Conservation (phyloP, 2,329 filamentous ascomycete genomes). For the Monosporascus sp. region DNA sequence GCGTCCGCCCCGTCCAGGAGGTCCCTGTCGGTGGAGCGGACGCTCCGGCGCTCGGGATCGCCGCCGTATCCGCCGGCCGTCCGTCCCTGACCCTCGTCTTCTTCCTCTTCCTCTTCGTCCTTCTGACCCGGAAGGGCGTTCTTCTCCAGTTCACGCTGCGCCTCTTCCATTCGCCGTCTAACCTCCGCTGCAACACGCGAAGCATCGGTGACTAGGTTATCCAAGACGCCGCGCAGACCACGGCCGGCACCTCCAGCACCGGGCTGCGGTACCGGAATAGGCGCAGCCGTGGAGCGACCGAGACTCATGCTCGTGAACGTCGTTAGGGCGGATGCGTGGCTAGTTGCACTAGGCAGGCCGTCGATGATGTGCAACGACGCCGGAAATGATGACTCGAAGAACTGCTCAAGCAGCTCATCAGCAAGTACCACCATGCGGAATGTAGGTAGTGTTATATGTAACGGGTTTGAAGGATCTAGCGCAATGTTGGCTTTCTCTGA, state of each 20-base stretch:
- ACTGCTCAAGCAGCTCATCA: conserved; percentile 91
- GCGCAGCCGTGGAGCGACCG: conserved; percentile 37
- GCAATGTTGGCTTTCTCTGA: conserved; percentile 81
- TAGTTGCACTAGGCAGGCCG: conserved; percentile 36
- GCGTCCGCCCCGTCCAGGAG: conserved; percentile 71
- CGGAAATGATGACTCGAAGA: conserved; percentile 95
- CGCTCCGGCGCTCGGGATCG: conserved; percentile 58
- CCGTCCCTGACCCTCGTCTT: conserved; percentile 48
- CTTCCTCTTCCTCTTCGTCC: conserved; percentile 65
- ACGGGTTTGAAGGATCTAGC: conserved; percentile 84
- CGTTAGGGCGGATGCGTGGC: conserved; percentile 65
- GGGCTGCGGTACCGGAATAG: conserved; percentile 34
- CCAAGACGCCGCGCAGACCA: conserved; percentile 84
- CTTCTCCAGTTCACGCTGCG: conserved; percentile 83
- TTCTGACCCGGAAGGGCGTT: conserved; percentile 62
- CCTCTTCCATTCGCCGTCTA: conserved; percentile 87
- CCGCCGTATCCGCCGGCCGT: conserved; percentile 37
- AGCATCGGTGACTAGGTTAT: conserved; percentile 96
- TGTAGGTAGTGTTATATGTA: conserved; percentile 93
- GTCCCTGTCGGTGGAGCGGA: conserved; percentile 63
- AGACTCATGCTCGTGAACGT: conserved; percentile 71
- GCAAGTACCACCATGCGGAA: conserved; percentile 98
- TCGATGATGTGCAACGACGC: conserved; percentile 87
- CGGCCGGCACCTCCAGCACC: conserved; percentile 51
- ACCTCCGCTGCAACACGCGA: conserved; percentile 96